phyloP scores from a whole-genome alignment of 202 grass and related monocot genomes.

The Setaria italica region DNA sequence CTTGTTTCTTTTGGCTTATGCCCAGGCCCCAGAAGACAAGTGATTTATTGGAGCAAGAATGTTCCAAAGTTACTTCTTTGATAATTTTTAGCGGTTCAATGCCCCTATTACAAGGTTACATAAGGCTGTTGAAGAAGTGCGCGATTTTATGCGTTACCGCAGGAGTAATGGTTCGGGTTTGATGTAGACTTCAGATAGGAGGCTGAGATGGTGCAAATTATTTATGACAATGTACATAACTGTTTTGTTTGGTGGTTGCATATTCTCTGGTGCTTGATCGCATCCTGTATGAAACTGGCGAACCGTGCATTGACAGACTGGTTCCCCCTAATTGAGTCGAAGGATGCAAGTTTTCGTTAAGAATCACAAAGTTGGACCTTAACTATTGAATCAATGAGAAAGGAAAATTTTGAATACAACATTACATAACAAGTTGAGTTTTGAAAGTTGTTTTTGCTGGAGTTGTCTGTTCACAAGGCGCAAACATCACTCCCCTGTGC shows the following conservation, averaged over 20 bases:
- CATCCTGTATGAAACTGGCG: conserved; percentile 2
- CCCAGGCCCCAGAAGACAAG: conserved; percentile 18
- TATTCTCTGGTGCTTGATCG: conserved; percentile 1
- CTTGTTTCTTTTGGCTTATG: conserved; percentile 17
- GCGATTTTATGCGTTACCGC: neutral
- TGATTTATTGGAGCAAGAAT: conserved; percentile 41
- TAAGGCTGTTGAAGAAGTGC: conserved; percentile 41
- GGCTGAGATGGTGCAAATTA: conserved; percentile 29
- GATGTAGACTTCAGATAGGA: conserved; percentile 46
- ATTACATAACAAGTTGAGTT: neutral
- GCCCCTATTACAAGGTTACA: conserved; percentile 22
- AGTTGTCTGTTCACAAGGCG: neutral
- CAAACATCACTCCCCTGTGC: neutral
- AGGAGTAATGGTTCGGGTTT: conserved; percentile 22
- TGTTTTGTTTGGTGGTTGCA: conserved; percentile 9
- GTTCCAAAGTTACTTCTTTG: conserved; percentile 20
- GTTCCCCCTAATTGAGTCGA: neutral
- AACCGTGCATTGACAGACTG: neutral
- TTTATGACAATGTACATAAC: conserved; percentile 45
- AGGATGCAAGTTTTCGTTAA: neutral
- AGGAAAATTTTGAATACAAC: neutral
- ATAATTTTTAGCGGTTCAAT: conserved; percentile 30
- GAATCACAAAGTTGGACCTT: neutral
- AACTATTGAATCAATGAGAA: neutral
- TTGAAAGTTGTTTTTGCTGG: neutral